These are phyloP conservation scores for Dendrobium nobile DNA, from an alignment of 106 monocot genomes.

Conservation along the genomic window DNA sequence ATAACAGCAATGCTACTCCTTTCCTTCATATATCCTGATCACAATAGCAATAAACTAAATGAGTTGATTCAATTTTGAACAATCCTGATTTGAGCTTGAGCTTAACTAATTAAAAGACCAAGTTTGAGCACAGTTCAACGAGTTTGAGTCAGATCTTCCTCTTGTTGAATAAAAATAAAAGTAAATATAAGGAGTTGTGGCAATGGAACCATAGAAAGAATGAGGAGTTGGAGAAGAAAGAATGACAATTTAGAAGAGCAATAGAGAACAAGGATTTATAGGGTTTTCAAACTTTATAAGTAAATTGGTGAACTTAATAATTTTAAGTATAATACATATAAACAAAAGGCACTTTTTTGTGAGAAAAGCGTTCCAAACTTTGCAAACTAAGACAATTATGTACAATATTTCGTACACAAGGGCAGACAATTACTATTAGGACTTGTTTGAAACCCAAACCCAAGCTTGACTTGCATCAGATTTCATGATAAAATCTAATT, in stretches of 20 bases:
- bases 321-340: background rate
- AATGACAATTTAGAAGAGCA: background rate
- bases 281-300: background rate
- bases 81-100: too few relatives aligned
- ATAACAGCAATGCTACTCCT: constrained; percentile 89
- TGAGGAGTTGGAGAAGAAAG: background rate
- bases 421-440: background rate
- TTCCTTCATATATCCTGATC: constrained; percentile 91
- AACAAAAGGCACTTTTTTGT: background rate
- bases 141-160: too few relatives aligned
- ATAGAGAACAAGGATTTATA: background rate
- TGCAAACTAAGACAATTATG: background rate
- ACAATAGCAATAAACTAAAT: background rate
- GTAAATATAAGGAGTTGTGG: background rate
- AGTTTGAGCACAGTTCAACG: too few relatives aligned
- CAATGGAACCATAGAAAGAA: background rate
- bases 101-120: too few relatives aligned
- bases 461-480: too few relatives aligned
- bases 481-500: too few relatives aligned
- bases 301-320: background rate
- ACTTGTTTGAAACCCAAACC: too few relatives aligned
- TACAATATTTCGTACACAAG: background rate
- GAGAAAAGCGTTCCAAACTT: background rate
- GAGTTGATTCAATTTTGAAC: too few relatives aligned
- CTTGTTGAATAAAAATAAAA: too few relatives aligned